Evolutionary conservation across 2,329 filamentous ascomycete species (phyloP).

Genomic region (Elsinoe perseae): DNA sequence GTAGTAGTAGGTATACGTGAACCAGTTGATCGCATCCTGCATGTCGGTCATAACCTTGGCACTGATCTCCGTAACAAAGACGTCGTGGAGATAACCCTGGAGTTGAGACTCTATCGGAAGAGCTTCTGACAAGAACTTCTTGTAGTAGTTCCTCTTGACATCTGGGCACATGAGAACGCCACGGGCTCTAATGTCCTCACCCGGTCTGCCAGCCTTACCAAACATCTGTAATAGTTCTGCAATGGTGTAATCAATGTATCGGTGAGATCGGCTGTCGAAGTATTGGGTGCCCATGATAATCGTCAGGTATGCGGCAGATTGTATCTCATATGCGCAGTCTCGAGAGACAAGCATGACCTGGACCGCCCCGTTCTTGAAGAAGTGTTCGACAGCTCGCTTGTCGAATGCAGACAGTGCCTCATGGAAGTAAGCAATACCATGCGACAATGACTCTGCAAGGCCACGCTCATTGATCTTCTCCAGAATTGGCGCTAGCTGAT

Average conservation of each 20-base stretch:
- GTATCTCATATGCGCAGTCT: slow-evolving; percentile 93
- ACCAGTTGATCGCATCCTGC: slow-evolving; percentile 97
- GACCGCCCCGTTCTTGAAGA: slow-evolving; percentile 82
- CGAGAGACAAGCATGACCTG: slow-evolving; percentile 76
- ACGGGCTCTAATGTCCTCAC: slow-evolving; percentile 70
- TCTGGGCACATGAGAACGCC: slow-evolving; percentile 95
- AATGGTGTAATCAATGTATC: slow-evolving; percentile 92
- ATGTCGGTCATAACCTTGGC: slow-evolving; percentile 92
- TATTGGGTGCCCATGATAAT: slow-evolving; percentile 97
- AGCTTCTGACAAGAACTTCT: slow-evolving; percentile 95
- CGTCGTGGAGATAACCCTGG: slow-evolving; percentile 85
- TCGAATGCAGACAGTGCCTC: slow-evolving; percentile 84
- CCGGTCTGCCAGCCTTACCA: slow-evolving; percentile 75
- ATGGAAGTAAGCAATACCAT: slow-evolving; percentile 95
- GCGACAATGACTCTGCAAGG: slow-evolving; percentile 78
- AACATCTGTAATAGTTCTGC: slow-evolving; percentile 97
- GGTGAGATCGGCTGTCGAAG: slow-evolving; percentile 91
- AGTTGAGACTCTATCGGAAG: slow-evolving; percentile 92
- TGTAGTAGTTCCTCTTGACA: slow-evolving; percentile 95
- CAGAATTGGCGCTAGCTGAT: slow-evolving; percentile 75
- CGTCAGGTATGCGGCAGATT: slow-evolving; percentile 80
- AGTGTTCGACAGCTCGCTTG: slow-evolving; percentile 85
- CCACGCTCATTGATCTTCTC: slow-evolving; percentile 78
- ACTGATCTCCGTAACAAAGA: slow-evolving; percentile 94
- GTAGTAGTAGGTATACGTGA: slow-evolving; percentile 98